Evolutionary conservation across 1,139 yeast genomes (phyloP), one percentile per base, ranked within the genome.

Genomic region (Protomyces arabidopsidicola): DNA sequence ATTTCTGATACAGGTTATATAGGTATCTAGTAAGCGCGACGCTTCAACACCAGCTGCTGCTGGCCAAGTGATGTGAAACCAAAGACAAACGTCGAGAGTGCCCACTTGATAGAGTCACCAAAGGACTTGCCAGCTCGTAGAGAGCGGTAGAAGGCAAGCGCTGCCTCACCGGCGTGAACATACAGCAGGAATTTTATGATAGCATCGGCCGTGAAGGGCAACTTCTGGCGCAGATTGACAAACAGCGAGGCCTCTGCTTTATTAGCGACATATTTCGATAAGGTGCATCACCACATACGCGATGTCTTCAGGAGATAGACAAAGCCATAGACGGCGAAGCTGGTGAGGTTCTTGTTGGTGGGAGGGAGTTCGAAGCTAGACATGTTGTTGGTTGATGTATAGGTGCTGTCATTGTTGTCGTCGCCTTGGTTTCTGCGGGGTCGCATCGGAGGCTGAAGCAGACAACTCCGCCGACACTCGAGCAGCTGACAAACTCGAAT

Each of bases 151-250:
- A 42, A 50, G 12, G 62, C 62, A 20, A 51, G 31, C 16, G 38
- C 31, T 10, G 62, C 62, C 34, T 58, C 62, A 14, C 52, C 55
- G 20, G 45, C 22, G 53, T 58, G 62, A 2, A 27, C 45, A 45
- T 42, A 58, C 22, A 58, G 42, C 56, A 58, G 52, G 14, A 52
- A 38, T 27, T 51, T 55, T 1, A 57, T 16, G 36, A 53, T 24
- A 50, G 38, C 51, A 3, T 50, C 38, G 9, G 45, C 52, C 31
- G 35, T 27, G 55, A 20, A 18, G 42, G 62, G 62, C 42, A 58
- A 50, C 52, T 52, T 58, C 16, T 55, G 39, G 31, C 62, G 62
- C 48, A 18, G 14, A 3, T n/a, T 42, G 14, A 42, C 48, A 42
- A 42, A 42, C 12, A 18, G 48, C 48, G 20, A 16, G 9, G 48